Conservation (phyloP, 2,329 filamentous ascomycete genomes). For the Ceratocystis albifundus region DNA sequence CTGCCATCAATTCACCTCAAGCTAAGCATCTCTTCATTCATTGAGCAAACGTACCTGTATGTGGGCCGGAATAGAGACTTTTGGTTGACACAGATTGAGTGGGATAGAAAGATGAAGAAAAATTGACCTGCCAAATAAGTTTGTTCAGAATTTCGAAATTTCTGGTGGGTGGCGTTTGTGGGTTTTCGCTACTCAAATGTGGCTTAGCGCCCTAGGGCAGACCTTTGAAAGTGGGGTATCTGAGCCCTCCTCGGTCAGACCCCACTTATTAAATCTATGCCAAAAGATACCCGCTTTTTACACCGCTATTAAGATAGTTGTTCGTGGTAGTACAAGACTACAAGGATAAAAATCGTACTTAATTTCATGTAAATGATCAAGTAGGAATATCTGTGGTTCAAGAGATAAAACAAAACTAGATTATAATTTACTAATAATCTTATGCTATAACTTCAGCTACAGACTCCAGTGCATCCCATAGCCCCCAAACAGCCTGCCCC, state of each 20-base stretch:
- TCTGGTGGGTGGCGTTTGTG: conserved; percentile 23
- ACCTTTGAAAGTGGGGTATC: neutral
- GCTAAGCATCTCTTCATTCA: conserved; percentile 5
- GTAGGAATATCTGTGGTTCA: neutral
- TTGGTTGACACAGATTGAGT: conserved; percentile 22
- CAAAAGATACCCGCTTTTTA: neutral
- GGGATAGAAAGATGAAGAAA: conserved; percentile 16
- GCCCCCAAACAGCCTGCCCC: conserved; percentile 23
- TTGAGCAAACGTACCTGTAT: conserved; percentile 21
- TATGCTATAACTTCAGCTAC: conserved; percentile 17
- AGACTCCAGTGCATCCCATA: conserved; percentile 21
- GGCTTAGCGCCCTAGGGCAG: conserved; percentile 21
- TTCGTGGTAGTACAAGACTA: neutral
- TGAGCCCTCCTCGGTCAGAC: conserved; percentile 7
- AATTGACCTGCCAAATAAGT: conserved; percentile 20
- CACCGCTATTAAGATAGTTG: neutral
- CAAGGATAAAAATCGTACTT: neutral
- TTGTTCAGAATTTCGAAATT: conserved; percentile 16
- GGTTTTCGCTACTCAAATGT: conserved; percentile 14
- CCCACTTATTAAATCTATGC: neutral
- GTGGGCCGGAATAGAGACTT: conserved; percentile 22
- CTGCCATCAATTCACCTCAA: neutral
- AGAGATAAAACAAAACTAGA: neutral
- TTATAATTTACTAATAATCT: neutral
- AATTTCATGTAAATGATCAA: neutral